Percentiles rank a stretch among this genome's conserved stretches.
phyloP scores from a whole-genome alignment of 2,329 filamentous ascomycete species.

The Tolypocladium ovalisporum region DNA sequence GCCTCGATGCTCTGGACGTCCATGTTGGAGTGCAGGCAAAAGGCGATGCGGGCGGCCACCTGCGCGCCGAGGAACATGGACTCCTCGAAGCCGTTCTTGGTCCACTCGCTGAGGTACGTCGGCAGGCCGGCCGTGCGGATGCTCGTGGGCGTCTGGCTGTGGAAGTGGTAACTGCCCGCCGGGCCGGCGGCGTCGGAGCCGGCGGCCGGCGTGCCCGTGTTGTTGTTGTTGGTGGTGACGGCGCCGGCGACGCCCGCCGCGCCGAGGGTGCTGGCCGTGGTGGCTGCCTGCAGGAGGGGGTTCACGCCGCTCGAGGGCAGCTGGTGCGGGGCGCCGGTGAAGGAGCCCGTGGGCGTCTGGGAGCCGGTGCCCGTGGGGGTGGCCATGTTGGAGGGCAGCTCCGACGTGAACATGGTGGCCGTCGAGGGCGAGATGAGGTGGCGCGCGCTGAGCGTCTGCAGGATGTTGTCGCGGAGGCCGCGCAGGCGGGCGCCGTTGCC shows the following conservation, averaged over 20 bases:
- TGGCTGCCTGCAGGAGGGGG: constrained; percentile 83
- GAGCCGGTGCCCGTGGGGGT: constrained; percentile 84
- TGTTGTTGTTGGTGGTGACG: background rate
- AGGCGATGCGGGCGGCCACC: constrained; percentile 59
- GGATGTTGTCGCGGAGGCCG: constrained; percentile 82
- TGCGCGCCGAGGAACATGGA: constrained; percentile 79
- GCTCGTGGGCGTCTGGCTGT: constrained; percentile 65
- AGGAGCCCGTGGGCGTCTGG: constrained; percentile 69
- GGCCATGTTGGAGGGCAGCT: constrained; percentile 86
- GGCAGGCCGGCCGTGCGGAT: constrained; percentile 72
- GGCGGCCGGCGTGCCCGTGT: constrained; percentile 25
- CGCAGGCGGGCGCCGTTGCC: constrained; percentile 67
- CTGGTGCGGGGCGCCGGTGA: constrained; percentile 43
- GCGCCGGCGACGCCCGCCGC: constrained; percentile 30
- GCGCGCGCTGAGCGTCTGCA: constrained; percentile 67
- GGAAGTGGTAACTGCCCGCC: constrained; percentile 37
- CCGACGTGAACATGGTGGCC: constrained; percentile 93
- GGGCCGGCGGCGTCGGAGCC: constrained; percentile 29
- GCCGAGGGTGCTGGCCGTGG: constrained; percentile 53
- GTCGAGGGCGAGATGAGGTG: constrained; percentile 88
- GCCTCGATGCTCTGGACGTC: constrained; percentile 40
- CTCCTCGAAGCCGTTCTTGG: constrained; percentile 70
- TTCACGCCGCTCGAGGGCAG: constrained; percentile 58
- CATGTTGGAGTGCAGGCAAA: constrained; percentile 45
- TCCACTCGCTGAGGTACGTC: constrained; percentile 86